These are phyloP conservation scores for Beta lomatogona DNA, from an alignment of 179 eudicot genomes.

Conservation along the genomic window DNA sequence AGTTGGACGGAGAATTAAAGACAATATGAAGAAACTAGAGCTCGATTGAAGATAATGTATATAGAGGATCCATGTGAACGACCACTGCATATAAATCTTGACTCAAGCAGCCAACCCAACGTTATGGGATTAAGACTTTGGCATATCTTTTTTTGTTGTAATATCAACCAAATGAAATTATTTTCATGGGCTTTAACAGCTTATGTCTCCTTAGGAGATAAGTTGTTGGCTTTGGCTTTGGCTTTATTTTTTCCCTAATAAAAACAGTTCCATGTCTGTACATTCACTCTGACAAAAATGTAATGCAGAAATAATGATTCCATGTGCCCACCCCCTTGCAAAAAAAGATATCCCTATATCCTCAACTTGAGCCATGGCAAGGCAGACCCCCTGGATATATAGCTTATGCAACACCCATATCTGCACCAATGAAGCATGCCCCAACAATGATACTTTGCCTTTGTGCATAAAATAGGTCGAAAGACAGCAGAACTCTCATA, in stretches of 20 bases:
- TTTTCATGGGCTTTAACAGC: not conserved
- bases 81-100: too few species aligned
- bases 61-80: too few species aligned
- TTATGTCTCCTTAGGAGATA: not conserved
- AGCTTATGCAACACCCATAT: constrained; percentile 9
- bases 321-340: not conserved
- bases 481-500: not conserved
- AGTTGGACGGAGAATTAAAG: too few species aligned
- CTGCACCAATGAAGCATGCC: not conserved
- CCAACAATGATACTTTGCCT: not conserved
- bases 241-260: not conserved
- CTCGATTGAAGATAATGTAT: too few species aligned
- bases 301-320: not conserved
- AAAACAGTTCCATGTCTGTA: not conserved
- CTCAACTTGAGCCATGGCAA: not conserved
- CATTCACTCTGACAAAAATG: not conserved
- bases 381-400: not conserved
- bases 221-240: too few species aligned
- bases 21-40: too few species aligned
- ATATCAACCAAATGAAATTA: not conserved
- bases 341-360: not conserved
- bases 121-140: too few species aligned
- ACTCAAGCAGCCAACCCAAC: too few species aligned
- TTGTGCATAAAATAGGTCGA: not conserved
- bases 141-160: not conserved